Evolutionary conservation across 768 basidiomycete genomes (phyloP).

Genomic region (Megacollybia marginata): DNA sequence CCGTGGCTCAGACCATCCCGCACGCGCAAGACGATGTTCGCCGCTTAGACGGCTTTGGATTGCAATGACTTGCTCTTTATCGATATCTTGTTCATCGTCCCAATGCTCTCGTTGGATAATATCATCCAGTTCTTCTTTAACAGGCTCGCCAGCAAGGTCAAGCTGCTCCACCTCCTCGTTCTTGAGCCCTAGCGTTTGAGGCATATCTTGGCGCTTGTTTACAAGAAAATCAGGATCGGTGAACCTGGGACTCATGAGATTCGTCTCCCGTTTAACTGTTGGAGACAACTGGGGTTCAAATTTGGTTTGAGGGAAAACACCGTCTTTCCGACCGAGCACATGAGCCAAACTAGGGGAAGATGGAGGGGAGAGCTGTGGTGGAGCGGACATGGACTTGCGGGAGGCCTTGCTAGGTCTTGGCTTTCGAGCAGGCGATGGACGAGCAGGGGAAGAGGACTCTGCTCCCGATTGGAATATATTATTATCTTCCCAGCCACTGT

Average conservation of each 20-base stretch:
- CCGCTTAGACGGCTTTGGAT: slow-evolving; percentile 32
- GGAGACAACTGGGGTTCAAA: slow-evolving; percentile 49
- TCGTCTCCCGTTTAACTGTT: slow-evolving; percentile 21
- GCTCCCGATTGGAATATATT: slow-evolving; percentile 89
- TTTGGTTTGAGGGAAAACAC: slow-evolving; percentile 44
- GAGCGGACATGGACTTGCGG: slow-evolving; percentile 68
- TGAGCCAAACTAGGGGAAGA: slow-evolving; percentile 30
- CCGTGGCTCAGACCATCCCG: not conserved
- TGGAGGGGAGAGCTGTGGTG: slow-evolving; percentile 45
- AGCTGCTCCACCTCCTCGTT: slow-evolving; percentile 13
- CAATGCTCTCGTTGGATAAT: slow-evolving; percentile 8
- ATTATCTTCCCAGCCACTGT: slow-evolving; percentile 87
- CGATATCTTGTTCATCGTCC: slow-evolving; percentile 10
- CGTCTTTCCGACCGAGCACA: slow-evolving; percentile 14
- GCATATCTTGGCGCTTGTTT: slow-evolving; percentile 2
- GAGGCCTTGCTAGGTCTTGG: slow-evolving; percentile 37
- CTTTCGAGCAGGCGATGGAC: slow-evolving; percentile 50
- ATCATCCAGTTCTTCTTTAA: slow-evolving; percentile 8
- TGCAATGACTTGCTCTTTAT: slow-evolving; percentile 20
- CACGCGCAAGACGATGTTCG: slow-evolving; percentile 12
- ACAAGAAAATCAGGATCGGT: slow-evolving; percentile 2
- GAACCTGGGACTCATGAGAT: slow-evolving; percentile 13
- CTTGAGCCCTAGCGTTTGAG: slow-evolving; percentile 9
- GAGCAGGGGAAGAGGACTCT: slow-evolving; percentile 74
- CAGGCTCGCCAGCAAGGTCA: slow-evolving; percentile 5